phyloP scores from a whole-genome alignment of 2,329 filamentous ascomycete species.

The Colletotrichum gigasporum region DNA sequence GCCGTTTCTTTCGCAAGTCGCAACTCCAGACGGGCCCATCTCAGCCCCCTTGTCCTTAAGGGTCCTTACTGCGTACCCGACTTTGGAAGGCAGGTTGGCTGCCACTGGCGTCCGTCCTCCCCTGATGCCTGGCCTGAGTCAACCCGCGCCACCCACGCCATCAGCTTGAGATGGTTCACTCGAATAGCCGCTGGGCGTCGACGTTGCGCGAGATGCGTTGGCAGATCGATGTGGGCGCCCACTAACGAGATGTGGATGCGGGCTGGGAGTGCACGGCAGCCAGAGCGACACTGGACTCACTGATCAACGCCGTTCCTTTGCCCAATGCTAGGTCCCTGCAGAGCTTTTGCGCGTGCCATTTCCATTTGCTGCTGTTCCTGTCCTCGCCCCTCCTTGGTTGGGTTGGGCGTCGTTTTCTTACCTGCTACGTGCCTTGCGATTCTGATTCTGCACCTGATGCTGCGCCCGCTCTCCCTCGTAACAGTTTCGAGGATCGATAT shows the following conservation, averaged over 20 bases:
- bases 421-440: neutral
- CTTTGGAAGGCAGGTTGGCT: too few species aligned
- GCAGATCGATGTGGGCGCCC: neutral
- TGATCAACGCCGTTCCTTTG: too few species aligned
- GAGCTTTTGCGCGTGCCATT: too few species aligned
- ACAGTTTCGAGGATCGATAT: neutral
- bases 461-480: neutral
- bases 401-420: neutral
- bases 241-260: neutral
- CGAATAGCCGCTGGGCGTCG: neutral
- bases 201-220: slow-evolving; percentile 6
- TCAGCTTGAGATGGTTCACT: neutral
- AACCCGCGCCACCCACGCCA: slow-evolving; percentile 19
- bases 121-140: slow-evolving; percentile 18
- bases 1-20: slow-evolving; percentile 20
- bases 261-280: neutral
- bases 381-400: too few species aligned
- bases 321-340: too few species aligned
- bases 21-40: slow-evolving; percentile 13
- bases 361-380: too few species aligned
- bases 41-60: neutral
- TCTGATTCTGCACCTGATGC: neutral
- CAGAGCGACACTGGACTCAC: too few species aligned
- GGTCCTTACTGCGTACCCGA: neutral
- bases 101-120: neutral